Evolutionary conservation across 2,329 filamentous ascomycete species (phyloP).

Genomic region (Penicillium sp.): DNA sequence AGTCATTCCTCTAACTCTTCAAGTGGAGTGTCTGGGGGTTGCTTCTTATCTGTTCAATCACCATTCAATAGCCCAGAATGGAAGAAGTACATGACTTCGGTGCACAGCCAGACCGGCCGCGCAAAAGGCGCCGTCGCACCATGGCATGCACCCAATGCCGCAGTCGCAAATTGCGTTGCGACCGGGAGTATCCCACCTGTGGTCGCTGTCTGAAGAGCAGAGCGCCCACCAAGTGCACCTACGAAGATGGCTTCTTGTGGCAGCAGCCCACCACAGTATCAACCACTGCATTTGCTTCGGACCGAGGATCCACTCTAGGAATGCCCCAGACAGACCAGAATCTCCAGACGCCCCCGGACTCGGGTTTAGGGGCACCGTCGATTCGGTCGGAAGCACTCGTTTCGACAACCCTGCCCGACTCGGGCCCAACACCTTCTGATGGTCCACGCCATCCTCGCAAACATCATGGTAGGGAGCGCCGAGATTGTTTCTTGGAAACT

Average conservation of each 20-base stretch:
- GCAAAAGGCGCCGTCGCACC: constrained; percentile 41
- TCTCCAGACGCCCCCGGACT: constrained; percentile 29
- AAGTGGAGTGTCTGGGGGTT: background rate
- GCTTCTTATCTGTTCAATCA: background rate
- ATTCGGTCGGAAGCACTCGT: constrained; percentile 23
- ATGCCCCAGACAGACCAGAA: constrained; percentile 23
- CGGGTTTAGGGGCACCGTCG: constrained; percentile 28
- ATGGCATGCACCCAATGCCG: constrained; percentile 45
- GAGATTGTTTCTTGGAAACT: constrained; percentile 35
- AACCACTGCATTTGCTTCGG: constrained; percentile 23
- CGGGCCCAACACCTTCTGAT: constrained; percentile 8
- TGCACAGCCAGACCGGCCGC: constrained; percentile 28
- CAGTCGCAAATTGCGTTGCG: constrained; percentile 44
- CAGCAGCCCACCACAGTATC: constrained; percentile 38
- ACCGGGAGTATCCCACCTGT: constrained; percentile 43
- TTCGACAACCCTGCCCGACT: constrained; percentile 10
- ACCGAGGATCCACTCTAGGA: constrained; percentile 22
- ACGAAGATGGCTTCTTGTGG: constrained; percentile 43
- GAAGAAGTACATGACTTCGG: constrained; percentile 13
- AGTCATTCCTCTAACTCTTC: background rate
- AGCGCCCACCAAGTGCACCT: constrained; percentile 37
- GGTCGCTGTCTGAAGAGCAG: constrained; percentile 40
- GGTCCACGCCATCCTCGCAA: background rate
- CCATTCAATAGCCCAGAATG: constrained; percentile 2
- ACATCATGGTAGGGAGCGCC: constrained; percentile 20